Conservation (phyloP, 75 land plant genomes). For the Pseudotsuga menziesii region DNA sequence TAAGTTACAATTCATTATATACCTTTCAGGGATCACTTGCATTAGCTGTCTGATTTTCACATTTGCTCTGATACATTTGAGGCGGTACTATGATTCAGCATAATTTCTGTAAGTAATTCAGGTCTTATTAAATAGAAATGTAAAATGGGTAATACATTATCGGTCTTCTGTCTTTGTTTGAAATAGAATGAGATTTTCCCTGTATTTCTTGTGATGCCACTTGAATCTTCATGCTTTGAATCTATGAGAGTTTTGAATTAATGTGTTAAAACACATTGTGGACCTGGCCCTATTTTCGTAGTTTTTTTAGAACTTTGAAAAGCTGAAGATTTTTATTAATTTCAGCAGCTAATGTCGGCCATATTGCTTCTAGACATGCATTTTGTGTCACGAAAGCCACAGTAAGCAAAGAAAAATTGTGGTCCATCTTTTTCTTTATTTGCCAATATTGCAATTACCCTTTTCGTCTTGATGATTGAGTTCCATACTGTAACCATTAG, state of each 20-base stretch:
- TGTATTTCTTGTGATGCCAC: background rate
- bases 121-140: background rate
- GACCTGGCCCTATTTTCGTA: too few relatives aligned
- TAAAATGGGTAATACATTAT: background rate
- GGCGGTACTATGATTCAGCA: constrained; percentile 26
- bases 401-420: too few relatives aligned
- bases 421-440: too few relatives aligned
- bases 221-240: background rate
- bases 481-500: too few relatives aligned
- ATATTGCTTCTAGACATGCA: too few relatives aligned
- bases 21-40: constrained; percentile 16
- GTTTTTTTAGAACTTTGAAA: background rate
- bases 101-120: constrained; percentile 37
- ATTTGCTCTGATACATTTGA: constrained; percentile 41
- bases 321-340: background rate
- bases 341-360: background rate
- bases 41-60: constrained; percentile 37
- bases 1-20: background rate
- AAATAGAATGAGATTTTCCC: background rate
- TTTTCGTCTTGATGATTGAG: too few relatives aligned
- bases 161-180: background rate
- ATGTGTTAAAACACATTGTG: background rate
- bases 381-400: too few relatives aligned
- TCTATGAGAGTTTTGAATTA: background rate
- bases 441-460: too few relatives aligned